phyloP scores from a whole-genome alignment of 2,329 filamentous ascomycete species.

The Exophiala aquamarina region DNA sequence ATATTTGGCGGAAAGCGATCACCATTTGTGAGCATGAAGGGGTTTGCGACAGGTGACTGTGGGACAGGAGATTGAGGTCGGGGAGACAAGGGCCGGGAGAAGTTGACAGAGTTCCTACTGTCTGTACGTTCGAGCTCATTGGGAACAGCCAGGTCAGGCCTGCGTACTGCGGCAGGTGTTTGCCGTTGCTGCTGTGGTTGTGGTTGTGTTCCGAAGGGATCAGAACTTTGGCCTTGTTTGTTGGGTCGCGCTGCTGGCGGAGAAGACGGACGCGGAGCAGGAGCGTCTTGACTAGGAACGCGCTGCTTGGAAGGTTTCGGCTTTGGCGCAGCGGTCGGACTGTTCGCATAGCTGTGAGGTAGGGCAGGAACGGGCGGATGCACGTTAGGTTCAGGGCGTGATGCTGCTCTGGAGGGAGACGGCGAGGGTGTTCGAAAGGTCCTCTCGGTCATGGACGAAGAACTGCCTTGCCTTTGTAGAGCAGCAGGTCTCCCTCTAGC shows the following conservation, averaged over 20 bases:
- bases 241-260: slow-evolving; percentile 39
- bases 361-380: slow-evolving; percentile 76
- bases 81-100: slow-evolving; percentile 47
- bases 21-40: slow-evolving; percentile 7
- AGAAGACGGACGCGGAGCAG: slow-evolving; percentile 45
- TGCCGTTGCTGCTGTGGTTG: slow-evolving; percentile 4
- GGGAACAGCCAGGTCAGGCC: slow-evolving; percentile 16
- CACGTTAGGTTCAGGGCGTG: slow-evolving; percentile 46
- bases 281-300: slow-evolving; percentile 53
- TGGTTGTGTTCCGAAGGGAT: slow-evolving; percentile 28
- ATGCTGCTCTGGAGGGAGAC: slow-evolving; percentile 34
- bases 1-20: slow-evolving; percentile 6
- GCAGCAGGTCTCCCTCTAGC: slow-evolving; percentile 34
- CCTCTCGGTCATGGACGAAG: slow-evolving; percentile 81
- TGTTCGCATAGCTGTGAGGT: slow-evolving; percentile 51
- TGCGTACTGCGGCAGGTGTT: slow-evolving; percentile 30
- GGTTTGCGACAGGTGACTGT: slow-evolving; percentile 7
- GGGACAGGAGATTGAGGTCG: slow-evolving; percentile 23
- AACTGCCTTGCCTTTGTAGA: slow-evolving; percentile 67
- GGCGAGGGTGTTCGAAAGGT: slow-evolving; percentile 81
- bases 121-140: slow-evolving; percentile 37
- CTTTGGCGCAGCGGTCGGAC: slow-evolving; percentile 19
- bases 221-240: slow-evolving; percentile 41
- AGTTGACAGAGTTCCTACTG: slow-evolving; percentile 49
- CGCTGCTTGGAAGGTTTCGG: slow-evolving; percentile 36